Evolutionary conservation across 495 filamentous ascomycete genomes (phyloP), one percentile per base, ranked within the genome.

Genomic region (Bacidia rubella): DNA sequence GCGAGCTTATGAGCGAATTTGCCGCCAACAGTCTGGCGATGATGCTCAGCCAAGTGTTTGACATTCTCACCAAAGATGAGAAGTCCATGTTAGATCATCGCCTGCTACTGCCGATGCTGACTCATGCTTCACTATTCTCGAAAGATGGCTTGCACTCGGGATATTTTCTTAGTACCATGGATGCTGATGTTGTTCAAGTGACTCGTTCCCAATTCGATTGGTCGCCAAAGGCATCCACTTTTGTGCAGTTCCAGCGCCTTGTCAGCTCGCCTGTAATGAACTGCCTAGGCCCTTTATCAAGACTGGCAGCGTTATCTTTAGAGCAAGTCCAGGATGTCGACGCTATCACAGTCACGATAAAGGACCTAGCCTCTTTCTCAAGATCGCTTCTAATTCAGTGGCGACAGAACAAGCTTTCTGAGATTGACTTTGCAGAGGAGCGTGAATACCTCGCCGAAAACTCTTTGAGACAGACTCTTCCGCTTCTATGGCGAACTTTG

Each of bases 381-480:
- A 72, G 78, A 24, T 82, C 74, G 2, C 60, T 98, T 21, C 70
- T 82, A 47, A 73, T 81, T n/a, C 82, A 87, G 60, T 98, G 92
- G 92, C 77, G 82, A 47, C 77, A 79, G 54, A 92, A 81, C 63
- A 87, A 87, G 57, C 72, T 98, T 29, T 93, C 85, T 1, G 81
- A 86, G 54, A 74, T 96, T 48, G 92, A 96, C 57, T 63, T 72
- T 45, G 79, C 84, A 0, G 84, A 95, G 63, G 88, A 96, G 60
- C 56, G 60, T 1, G 65, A 74, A 21, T 84, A 76, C 56, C 68
- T 98, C 15, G 78, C 82, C 21, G 69, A 79, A 0, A 84, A 95
- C 51, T 81, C 85, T 0, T 55, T 85, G 44, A 66, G 78, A 52
- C 75, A 62, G 29, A 88, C 92, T 0, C 77, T 87, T 57, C 81